Percentiles rank a stretch among this genome's conserved stretches.
Conservation (phyloP, 768 basidiomycete genomes). For the Psilocybe tampanensis region DNA sequence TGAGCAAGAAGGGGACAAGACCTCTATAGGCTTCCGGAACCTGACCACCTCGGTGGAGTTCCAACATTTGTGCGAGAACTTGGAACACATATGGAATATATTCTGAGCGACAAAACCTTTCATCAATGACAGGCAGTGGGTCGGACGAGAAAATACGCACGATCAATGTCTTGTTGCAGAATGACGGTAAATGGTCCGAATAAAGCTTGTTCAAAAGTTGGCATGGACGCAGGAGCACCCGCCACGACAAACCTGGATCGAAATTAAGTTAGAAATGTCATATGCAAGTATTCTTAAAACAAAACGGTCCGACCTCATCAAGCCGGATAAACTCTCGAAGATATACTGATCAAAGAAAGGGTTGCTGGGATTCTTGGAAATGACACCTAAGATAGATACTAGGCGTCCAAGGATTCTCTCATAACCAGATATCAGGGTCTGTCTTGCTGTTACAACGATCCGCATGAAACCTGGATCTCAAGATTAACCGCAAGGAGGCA, state of each 20-base stretch:
- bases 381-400: conserved; percentile 81
- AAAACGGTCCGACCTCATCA: conserved; percentile 69
- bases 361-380: conserved; percentile 96
- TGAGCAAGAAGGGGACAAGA: conserved; percentile 81
- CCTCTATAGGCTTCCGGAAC: conserved; percentile 79
- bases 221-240: conserved; percentile 64
- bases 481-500: conserved; percentile 5
- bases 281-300: conserved; percentile 9
- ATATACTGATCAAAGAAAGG: conserved; percentile 97
- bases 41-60: conserved; percentile 59
- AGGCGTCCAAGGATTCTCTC: conserved; percentile 70
- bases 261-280: conserved; percentile 5
- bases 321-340: conserved; percentile 93
- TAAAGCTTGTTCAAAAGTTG: conserved; percentile 77
- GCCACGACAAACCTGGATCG: conserved; percentile 74
- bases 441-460: conserved; percentile 86
- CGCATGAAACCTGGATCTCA: conserved; percentile 80
- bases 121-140: background rate
- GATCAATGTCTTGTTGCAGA: conserved; percentile 90
- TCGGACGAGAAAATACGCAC: conserved; percentile 43
- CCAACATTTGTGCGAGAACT: conserved; percentile 93
- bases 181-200: conserved; percentile 90
- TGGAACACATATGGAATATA: conserved; percentile 99
- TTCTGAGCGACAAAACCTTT: conserved; percentile 53
- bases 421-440: conserved; percentile 70